Percentiles rank a stretch among this genome's conserved stretches.
Evolutionary conservation across 2,329 filamentous ascomycete species (phyloP).

Genomic region (Hypoxylon sp.): DNA sequence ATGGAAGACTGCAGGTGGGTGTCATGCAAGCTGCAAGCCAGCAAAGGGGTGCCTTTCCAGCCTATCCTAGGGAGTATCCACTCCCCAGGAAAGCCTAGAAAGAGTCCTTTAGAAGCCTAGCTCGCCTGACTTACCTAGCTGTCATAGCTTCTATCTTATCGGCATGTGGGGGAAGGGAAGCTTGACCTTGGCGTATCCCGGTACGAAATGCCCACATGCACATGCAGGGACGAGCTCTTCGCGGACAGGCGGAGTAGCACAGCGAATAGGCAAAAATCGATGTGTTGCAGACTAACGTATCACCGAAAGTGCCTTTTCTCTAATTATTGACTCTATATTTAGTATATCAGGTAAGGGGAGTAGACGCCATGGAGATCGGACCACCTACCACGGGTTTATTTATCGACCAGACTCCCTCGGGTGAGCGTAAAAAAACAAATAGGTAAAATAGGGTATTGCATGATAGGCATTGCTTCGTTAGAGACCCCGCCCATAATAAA

Average conservation of each 20-base stretch:
- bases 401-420: background rate
- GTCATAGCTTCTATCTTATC: conserved; percentile 47
- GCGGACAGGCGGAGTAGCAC: background rate
- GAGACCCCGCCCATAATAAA: background rate
- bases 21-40: conserved; percentile 42
- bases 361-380: background rate
- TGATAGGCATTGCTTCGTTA: background rate
- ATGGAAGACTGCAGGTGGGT: conserved; percentile 41
- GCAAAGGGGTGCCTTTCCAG: conserved; percentile 35
- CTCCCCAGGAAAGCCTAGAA: background rate
- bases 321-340: conserved; percentile 6
- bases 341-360: background rate
- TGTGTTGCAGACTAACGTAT: conserved; percentile 4
- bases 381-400: background rate
- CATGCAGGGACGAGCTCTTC: conserved; percentile 20
- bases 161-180: conserved; percentile 39
- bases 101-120: conserved; percentile 18
- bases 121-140: conserved; percentile 25
- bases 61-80: conserved; percentile 31
- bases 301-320: background rate
- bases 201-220: conserved; percentile 28
- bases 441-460: background rate
- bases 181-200: conserved; percentile 16
- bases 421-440: background rate
- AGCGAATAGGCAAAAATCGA: conserved; percentile 20